Evolutionary conservation across 106 monocot genomes (phyloP), one percentile per base, ranked within the genome.

Genomic region (Xerophyta viscosa): DNA sequence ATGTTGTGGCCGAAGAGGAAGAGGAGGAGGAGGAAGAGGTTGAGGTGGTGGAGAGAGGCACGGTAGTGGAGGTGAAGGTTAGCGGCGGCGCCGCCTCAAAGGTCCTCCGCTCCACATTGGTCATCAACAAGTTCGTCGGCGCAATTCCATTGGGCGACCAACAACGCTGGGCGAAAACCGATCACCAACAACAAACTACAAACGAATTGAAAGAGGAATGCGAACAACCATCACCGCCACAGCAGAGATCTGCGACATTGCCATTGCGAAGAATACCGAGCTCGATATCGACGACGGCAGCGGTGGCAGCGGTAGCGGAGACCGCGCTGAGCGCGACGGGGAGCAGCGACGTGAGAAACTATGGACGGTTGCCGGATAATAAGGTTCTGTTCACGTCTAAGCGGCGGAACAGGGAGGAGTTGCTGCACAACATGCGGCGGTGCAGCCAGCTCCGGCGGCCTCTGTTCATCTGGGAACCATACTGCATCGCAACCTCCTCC

Each of bases 111-210:
- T 88, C 83, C 2, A 74, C 83, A 6, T 42, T 93, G 31, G 87
- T 88, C 11, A 87, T 93, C 71, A 93, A 93, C 77, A 93, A 93
- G 60, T 93, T 88, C 74, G 87, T 88, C 46, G 79, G 83, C 56
- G 67, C 70, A 15, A 74, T 24, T 9, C 60, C 61, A 18, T 1
- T 46, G 1, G 46, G 46, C 1, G 20, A 46, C 46, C 46, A 46
- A 46, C 18, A 46, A 0, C 14, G 23, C 11, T 25, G 50, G 25
- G 23, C 50, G 4, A 15, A 25, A 25, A 27, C 20, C 12, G 12
- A 46, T 2, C 1, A 1, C 19, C 18, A 46, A 3, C 9, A 46
- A 19, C n/a, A 17, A 46, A 46, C 2, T n/a, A n/a, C n/a, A n/a
- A n/a, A n/a, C n/a, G n/a, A n/a, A n/a, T n/a, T n/a, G n/a, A n/a